A percentile compares a stretch with the other conserved stretches of the same genome.
phyloP scores from a whole-genome alignment of 1,139 yeast species.

The Taiozyma sp. region DNA sequence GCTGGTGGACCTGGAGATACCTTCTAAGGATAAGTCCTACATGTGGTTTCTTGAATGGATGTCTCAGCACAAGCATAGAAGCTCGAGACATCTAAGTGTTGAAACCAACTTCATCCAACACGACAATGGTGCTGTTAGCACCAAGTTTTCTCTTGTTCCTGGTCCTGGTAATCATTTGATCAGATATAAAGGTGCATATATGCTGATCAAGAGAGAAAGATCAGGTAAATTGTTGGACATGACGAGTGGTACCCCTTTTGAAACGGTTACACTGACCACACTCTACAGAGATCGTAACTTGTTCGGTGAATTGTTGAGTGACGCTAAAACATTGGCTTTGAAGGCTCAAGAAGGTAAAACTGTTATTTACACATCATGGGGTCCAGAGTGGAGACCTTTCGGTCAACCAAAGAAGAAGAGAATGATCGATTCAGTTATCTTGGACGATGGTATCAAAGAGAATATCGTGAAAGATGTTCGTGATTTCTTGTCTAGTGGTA shows the following conservation, averaged over 20 bases:
- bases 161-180: conserved; percentile 96
- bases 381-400: conserved; percentile 98
- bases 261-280: conserved; percentile 89
- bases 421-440: conserved; percentile 75
- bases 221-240: conserved; percentile 86
- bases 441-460: conserved; percentile 73
- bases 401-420: conserved; percentile 94
- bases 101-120: conserved; percentile 87
- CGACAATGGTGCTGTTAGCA: conserved; percentile 86
- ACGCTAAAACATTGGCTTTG: conserved; percentile 82
- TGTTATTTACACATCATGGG: conserved; percentile 91
- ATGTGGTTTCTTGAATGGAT: conserved; percentile 97
- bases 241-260: conserved; percentile 92
- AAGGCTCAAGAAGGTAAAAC: conserved; percentile 90
- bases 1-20: conserved; percentile 89
- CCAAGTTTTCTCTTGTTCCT: conserved; percentile 90
- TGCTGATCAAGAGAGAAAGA: conserved; percentile 85
- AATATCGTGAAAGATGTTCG: conserved; percentile 63
- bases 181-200: conserved; percentile 80
- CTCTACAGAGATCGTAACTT: conserved; percentile 74
- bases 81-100: conserved; percentile 83
- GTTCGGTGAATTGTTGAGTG: conserved; percentile 69
- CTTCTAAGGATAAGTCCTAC: conserved; percentile 90
- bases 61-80: conserved; percentile 72
- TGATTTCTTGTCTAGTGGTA: conserved; percentile 75